Base-by-base conservation (phyloP, 2,329 filamentous ascomycete genomes). In the Seiridium unicorne region DNA sequence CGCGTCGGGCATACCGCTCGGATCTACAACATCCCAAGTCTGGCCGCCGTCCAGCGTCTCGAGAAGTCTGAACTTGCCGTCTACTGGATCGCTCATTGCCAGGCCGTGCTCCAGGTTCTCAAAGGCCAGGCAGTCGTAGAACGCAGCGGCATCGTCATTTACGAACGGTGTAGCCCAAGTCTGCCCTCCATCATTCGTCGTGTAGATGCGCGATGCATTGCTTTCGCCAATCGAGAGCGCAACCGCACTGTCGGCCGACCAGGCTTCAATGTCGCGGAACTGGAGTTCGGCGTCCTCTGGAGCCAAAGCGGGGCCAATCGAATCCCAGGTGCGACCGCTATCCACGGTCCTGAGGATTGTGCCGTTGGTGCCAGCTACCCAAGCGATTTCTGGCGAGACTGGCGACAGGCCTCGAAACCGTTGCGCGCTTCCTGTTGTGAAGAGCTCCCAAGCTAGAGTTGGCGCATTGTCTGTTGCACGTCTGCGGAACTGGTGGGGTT, bases 231-330 rank as follows among this genome's bases (percentile, higher is more conserved):
- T 73, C 18, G 76, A 74, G 3, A 81, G 73, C 8, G 75, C 68
- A 61, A 79, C 68, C 31, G 74, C 73, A 57, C 74, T 73, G 44
- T 79, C 73, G 26, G 74, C 71, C 9, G 76, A 74, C 57, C 80
- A 71, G 3, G 77, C 74, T 34, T 81, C 65, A 8, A 74, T 59
- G 65, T 74, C 72, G 48, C 72, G 71, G 66, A 73, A 74, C 49
- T 74, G 66, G 26, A 73, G 67, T 11, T 60, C 63, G 1, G 64
- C 56, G 60, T 69, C 68, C 5, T 64, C 63, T 8, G 31, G 51
- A 0, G 66, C 38, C 40, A 70, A 59, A n/a, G 32, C 26, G 3
- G 72, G 72, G 2, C 72, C 72, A 18, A 74, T 69, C 0, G 71
- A 68, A 3, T 51, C 44, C 72, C 72, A 74, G 3, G 69, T 70